Percentiles rank a stretch among this genome's conserved stretches.
Conservation (phyloP, 805 yeast genomes). For the Wickerhamomyces bovis region DNA sequence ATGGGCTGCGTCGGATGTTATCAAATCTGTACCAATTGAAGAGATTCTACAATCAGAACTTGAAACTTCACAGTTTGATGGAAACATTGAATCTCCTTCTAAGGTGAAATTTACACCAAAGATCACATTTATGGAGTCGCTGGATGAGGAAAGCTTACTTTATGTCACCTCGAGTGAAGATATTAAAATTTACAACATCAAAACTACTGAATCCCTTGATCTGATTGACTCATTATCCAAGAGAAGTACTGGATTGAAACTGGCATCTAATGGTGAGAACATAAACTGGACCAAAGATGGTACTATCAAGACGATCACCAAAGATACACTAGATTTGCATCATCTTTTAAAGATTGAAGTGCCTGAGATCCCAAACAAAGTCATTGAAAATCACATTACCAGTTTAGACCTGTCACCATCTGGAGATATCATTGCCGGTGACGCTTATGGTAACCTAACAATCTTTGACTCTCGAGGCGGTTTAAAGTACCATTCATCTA, state of each 20-base stretch:
- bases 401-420: slow-evolving; percentile 31
- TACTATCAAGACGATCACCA: slow-evolving; percentile 25
- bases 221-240: slow-evolving; percentile 34
- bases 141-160: slow-evolving; percentile 23
- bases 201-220: slow-evolving; percentile 5
- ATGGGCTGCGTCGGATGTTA: slow-evolving; percentile 26
- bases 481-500: slow-evolving; percentile 29
- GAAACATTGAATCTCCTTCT: slow-evolving; percentile 28
- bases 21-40: slow-evolving; percentile 13
- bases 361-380: slow-evolving; percentile 25
- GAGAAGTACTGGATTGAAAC: slow-evolving; percentile 34
- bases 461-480: slow-evolving; percentile 16
- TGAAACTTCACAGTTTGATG: slow-evolving; percentile 20
- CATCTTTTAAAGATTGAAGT: slow-evolving; percentile 10
- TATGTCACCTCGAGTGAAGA: slow-evolving; percentile 34
- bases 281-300: slow-evolving; percentile 41
- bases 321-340: slow-evolving; percentile 12
- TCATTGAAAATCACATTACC: slow-evolving; percentile 35
- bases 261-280: slow-evolving; percentile 26
- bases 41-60: slow-evolving; percentile 23
- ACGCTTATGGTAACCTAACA: slow-evolving; percentile 39
- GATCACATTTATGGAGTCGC: slow-evolving; percentile 20
- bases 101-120: slow-evolving; percentile 19
- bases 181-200: slow-evolving; percentile 26
- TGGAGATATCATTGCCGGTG: slow-evolving; percentile 37